A percentile compares a stretch with the other conserved stretches of the same genome.
phyloP scores from a whole-genome alignment of 139 green algal species.

The Micromonas commoda region DNA sequence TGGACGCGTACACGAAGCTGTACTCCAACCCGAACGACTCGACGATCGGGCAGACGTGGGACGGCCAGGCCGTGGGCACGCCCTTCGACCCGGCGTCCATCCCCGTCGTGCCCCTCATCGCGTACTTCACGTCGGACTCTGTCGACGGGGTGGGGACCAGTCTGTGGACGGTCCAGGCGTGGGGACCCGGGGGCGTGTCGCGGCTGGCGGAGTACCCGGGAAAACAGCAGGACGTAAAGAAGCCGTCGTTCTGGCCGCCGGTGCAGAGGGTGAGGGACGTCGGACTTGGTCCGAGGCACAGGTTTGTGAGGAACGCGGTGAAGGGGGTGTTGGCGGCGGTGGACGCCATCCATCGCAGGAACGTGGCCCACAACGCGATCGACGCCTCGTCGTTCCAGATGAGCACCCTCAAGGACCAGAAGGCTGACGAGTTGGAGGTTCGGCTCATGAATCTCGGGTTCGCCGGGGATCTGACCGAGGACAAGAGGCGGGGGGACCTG shows the following conservation, averaged over 20 bases:
- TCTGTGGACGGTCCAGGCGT: constrained; percentile 6
- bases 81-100: background rate
- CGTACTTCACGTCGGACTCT: background rate
- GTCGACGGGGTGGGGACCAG: background rate
- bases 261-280: background rate
- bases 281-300: background rate
- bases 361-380: constrained; percentile 1
- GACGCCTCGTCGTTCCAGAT: background rate
- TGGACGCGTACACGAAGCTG: constrained; percentile 5
- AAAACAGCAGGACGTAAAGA: background rate
- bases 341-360: background rate
- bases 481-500: background rate
- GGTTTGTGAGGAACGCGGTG: background rate
- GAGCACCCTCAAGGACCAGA: background rate
- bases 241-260: constrained; percentile 12
- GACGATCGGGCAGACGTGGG: background rate
- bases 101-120: background rate
- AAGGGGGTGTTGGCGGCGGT: background rate
- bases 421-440: constrained; percentile 5
- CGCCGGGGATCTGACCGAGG: background rate
- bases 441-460: constrained; percentile 12
- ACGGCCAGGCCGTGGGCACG: background rate
- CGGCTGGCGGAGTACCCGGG: background rate
- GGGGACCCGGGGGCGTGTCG: background rate
- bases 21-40: background rate